These are phyloP conservation scores for Cenchrus americanus DNA, from an alignment of 176 grass and related monocot genomes.

Conservation along the genomic window DNA sequence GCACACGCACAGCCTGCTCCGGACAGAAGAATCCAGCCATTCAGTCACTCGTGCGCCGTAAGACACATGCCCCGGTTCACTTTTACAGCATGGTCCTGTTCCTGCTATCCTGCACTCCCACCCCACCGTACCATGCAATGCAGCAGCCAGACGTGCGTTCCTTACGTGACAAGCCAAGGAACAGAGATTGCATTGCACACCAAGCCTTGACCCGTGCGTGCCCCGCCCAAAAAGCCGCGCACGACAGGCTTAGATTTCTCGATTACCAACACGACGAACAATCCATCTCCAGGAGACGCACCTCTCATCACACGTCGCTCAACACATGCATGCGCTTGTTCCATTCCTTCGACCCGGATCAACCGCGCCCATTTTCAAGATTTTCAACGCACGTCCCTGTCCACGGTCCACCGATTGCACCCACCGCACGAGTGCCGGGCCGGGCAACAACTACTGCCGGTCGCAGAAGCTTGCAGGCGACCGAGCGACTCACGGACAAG, in stretches of 20 bases:
- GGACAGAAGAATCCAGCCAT: too few relatives aligned
- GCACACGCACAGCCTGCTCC: too few relatives aligned
- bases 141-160: neutral
- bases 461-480: neutral
- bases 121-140: too few relatives aligned
- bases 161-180: constrained; percentile 28
- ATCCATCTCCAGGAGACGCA: too few relatives aligned
- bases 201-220: constrained; percentile 50
- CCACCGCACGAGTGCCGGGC: neutral
- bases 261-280: neutral
- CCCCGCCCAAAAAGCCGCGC: constrained; percentile 26
- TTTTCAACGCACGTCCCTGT: neutral
- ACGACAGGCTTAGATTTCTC: neutral
- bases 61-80: too few relatives aligned
- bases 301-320: neutral
- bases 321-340: too few relatives aligned
- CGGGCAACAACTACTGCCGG: neutral
- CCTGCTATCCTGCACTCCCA: neutral
- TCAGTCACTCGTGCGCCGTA: too few relatives aligned
- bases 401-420: neutral
- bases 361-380: neutral
- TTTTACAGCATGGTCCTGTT: constrained; percentile 3
- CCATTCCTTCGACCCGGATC: too few relatives aligned
- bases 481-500: constrained; percentile 43
- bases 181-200: constrained; percentile 23